Percentiles rank a stretch among this genome's conserved stretches.
phyloP scores from a whole-genome alignment of 306 rosid species.

The Lablab purpureus region DNA sequence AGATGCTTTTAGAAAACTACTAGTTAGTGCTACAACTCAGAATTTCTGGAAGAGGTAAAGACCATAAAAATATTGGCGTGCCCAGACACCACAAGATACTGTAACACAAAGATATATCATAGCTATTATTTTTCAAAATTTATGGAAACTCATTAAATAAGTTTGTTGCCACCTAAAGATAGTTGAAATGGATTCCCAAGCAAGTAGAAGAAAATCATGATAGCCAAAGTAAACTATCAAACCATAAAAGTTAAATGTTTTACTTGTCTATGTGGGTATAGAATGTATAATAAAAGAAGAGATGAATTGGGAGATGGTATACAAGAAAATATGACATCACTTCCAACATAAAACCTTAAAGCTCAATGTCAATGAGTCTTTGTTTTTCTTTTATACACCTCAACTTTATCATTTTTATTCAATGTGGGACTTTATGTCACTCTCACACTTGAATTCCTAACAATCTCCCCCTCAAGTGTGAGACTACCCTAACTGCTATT shows the following conservation, averaged over 20 bases:
- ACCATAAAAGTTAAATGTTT: slow-evolving; percentile 1
- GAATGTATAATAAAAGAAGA: not conserved
- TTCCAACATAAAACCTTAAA: too few relatives aligned
- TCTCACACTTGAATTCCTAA: too few relatives aligned
- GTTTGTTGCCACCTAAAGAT: slow-evolving; percentile 21
- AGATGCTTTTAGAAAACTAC: slow-evolving; percentile 16
- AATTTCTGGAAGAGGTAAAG: not conserved
- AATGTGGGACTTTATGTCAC: too few relatives aligned
- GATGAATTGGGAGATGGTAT: too few relatives aligned
- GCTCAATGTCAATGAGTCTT: too few relatives aligned
- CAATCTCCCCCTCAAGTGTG: too few relatives aligned
- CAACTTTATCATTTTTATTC: too few relatives aligned
- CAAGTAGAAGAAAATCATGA: slow-evolving; percentile 24
- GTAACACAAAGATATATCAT: slow-evolving; percentile 15
- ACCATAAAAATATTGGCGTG: not conserved
- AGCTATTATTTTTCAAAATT: slow-evolving; percentile 8
- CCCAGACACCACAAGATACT: slow-evolving; percentile 4
- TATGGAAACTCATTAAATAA: slow-evolving; percentile 13
- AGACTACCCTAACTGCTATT: too few relatives aligned
- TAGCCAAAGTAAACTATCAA: not conserved
- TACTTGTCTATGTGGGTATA: not conserved
- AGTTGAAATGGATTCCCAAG: slow-evolving; percentile 18
- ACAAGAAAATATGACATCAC: too few relatives aligned
- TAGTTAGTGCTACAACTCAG: slow-evolving; percentile 18
- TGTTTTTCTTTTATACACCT: too few relatives aligned